Percentiles rank a stretch among this genome's conserved stretches.
Evolutionary conservation across 495 filamentous ascomycete genomes (phyloP).

Genomic region (Penicillium cinerascens): DNA sequence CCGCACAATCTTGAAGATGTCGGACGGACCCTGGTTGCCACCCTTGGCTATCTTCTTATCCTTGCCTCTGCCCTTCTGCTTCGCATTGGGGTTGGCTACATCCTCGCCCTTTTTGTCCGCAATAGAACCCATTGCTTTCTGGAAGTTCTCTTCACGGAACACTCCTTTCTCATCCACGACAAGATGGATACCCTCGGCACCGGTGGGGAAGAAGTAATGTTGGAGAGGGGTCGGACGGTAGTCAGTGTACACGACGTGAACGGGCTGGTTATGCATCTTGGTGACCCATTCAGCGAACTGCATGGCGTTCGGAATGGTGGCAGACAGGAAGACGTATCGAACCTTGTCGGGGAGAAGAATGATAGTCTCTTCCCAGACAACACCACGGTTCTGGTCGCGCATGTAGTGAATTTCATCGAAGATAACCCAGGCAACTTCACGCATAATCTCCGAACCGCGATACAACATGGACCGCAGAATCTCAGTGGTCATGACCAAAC

Average conservation of each 20-base stretch:
- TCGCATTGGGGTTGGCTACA: conserved; percentile 70
- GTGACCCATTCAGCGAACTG: conserved; percentile 99
- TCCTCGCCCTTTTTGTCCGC: conserved; percentile 86
- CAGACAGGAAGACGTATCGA: conserved; percentile 94
- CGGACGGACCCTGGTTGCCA: conserved; percentile 65
- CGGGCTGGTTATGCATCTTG: conserved; percentile 94
- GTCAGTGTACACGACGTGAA: conserved; percentile 98
- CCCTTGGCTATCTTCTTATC: conserved; percentile 90
- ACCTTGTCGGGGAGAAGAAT: conserved; percentile 97
- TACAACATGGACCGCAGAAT: conserved; percentile 99
- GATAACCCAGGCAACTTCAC: conserved; percentile 94
- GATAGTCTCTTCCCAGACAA: conserved; percentile 99
- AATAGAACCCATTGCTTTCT: conserved; percentile 86
- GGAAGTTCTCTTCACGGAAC: conserved; percentile 96
- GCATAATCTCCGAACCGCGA: conserved; percentile 97
- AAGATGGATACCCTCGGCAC: conserved; percentile 88
- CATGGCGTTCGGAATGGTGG: conserved; percentile 99
- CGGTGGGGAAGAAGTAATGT: conserved; percentile 95
- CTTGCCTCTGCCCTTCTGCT: conserved; percentile 79
- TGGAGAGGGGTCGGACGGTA: conserved; percentile 95
- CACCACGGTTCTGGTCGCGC: conserved; percentile 75
- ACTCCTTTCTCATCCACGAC: conserved; percentile 93
- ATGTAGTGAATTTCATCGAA: conserved; percentile 99
- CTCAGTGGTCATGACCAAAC: conserved; percentile 98
- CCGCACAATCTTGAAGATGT: conserved; percentile 95